Percentiles rank a stretch among this genome's conserved stretches.
These are phyloP conservation scores for Beauveria australis DNA, from an alignment of 2,329 filamentous ascomycete genomes.

Conservation along the genomic window DNA sequence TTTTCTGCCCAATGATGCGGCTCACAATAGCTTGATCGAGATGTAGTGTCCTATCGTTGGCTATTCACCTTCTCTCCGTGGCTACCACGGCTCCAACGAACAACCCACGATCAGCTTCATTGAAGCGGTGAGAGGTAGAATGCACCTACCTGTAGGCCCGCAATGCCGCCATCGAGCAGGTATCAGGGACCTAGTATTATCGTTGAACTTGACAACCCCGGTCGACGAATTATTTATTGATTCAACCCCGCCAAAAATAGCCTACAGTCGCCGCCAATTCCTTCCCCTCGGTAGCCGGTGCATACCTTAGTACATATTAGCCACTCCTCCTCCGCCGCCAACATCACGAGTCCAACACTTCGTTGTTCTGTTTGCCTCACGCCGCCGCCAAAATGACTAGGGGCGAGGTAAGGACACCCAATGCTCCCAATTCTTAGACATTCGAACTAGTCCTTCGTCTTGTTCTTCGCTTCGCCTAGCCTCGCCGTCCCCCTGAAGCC, in stretches of 20 bases:
- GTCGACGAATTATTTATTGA: constrained; percentile 16
- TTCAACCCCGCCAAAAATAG: constrained; percentile 19
- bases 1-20: too few relatives aligned
- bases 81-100: too few relatives aligned
- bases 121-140: constrained; percentile 19
- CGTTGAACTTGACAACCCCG: constrained; percentile 5
- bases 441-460: not conserved
- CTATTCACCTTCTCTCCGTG: not conserved
- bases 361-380: constrained; percentile 16
- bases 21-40: too few relatives aligned
- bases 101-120: constrained; percentile 5
- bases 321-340: constrained; percentile 17
- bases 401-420: constrained; percentile 41
- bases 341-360: constrained; percentile 16
- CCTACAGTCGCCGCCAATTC: constrained; percentile 17
- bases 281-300: constrained; percentile 15
- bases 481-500: constrained; percentile 4
- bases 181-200: constrained; percentile 9
- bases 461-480: constrained; percentile 12
- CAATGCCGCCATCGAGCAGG: not conserved
- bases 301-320: not conserved
- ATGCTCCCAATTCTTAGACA: not conserved
- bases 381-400: constrained; percentile 37
- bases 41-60: not conserved
- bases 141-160: not conserved